Evolutionary conservation across 225 moss, liverwort and hornwort species (phyloP).

Genomic region (Ulota crispa): DNA sequence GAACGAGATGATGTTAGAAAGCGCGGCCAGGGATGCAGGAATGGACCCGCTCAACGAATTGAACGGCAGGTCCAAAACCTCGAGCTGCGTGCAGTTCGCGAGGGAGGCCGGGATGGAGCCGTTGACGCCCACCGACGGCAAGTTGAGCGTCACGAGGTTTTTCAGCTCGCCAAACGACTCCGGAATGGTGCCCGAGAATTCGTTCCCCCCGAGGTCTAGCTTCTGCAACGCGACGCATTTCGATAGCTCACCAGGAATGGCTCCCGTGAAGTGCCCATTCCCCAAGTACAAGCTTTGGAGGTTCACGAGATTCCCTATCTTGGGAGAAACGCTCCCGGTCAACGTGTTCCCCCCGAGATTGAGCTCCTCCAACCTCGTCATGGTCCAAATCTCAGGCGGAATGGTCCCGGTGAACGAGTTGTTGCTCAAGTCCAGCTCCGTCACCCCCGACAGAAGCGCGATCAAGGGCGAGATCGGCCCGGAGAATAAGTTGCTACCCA

Average conservation of each 20-base stretch:
- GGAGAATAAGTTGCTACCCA: slow-evolving; percentile 41
- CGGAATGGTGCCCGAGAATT: slow-evolving; percentile 65
- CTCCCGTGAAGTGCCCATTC: slow-evolving; percentile 44
- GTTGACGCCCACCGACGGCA: slow-evolving; percentile 41
- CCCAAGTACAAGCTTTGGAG: slow-evolving; percentile 58
- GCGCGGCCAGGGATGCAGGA: slow-evolving; percentile 53
- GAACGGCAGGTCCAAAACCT: slow-evolving; percentile 64
- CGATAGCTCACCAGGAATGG: slow-evolving; percentile 55
- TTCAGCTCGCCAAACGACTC: slow-evolving; percentile 67
- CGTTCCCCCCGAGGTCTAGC: slow-evolving; percentile 66
- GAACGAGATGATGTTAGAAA: slow-evolving; percentile 64
- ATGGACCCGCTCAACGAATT: slow-evolving; percentile 62
- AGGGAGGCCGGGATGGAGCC: slow-evolving; percentile 57
- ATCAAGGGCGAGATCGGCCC: slow-evolving; percentile 59
- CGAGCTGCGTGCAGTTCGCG: slow-evolving; percentile 64
- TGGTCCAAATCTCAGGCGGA: slow-evolving; percentile 63
- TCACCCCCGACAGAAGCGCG: slow-evolving; percentile 41
- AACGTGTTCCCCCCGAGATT: slow-evolving; percentile 56
- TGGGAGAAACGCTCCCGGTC: slow-evolving; percentile 51
- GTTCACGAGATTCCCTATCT: slow-evolving; percentile 66
- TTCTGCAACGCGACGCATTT: slow-evolving; percentile 54
- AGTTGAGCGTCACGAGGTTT: slow-evolving; percentile 47
- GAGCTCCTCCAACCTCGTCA: slow-evolving; percentile 52
- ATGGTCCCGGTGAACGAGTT: slow-evolving; percentile 59
- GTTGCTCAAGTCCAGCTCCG: slow-evolving; percentile 61